phyloP scores from a whole-genome alignment of 768 basidiomycete genomes.

The Phylloporus rhodoxanthus region DNA sequence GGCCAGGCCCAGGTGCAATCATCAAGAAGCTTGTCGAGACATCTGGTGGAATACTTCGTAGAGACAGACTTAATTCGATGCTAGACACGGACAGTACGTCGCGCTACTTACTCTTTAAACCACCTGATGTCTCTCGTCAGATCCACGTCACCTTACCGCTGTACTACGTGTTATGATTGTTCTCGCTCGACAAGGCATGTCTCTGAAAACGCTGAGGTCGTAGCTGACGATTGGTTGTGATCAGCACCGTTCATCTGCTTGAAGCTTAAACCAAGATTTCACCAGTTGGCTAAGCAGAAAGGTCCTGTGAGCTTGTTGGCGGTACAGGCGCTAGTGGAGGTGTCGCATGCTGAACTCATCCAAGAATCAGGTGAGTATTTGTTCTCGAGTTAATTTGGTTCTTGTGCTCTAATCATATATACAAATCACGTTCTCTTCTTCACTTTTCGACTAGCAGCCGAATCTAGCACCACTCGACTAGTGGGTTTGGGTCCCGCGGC shows the following conservation, averaged over 20 bases:
- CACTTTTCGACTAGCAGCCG: neutral
- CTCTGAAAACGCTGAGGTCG: neutral
- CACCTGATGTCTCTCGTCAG: neutral
- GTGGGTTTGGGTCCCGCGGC: neutral
- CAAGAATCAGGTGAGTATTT: conserved; percentile 9
- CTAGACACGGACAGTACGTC: conserved; percentile 3
- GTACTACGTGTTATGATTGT: conserved; percentile 10
- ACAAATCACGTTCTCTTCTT: too few species aligned
- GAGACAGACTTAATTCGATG: conserved; percentile 10
- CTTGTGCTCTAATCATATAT: neutral
- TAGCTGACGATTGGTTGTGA: neutral
- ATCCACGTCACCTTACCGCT: conserved; percentile 10
- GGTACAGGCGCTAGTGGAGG: conserved; percentile 16
- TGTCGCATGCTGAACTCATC: conserved; percentile 6
- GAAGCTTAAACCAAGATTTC: conserved; percentile 7
- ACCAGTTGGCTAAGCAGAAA: conserved; percentile 9
- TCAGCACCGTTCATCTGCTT: conserved; percentile 5
- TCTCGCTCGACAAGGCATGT: conserved; percentile 5
- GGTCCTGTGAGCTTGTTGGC: conserved; percentile 15
- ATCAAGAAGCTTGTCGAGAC: conserved; percentile 1
- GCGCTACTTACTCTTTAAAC: neutral
- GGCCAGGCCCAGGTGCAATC: conserved; percentile 1
- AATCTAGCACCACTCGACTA: neutral
- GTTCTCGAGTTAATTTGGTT: neutral
- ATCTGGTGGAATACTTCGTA: neutral